A percentile compares a stretch with the other conserved stretches of the same genome.
phyloP scores from a whole-genome alignment of 2,329 filamentous ascomycete species.

The Paecilomyces variotii region DNA sequence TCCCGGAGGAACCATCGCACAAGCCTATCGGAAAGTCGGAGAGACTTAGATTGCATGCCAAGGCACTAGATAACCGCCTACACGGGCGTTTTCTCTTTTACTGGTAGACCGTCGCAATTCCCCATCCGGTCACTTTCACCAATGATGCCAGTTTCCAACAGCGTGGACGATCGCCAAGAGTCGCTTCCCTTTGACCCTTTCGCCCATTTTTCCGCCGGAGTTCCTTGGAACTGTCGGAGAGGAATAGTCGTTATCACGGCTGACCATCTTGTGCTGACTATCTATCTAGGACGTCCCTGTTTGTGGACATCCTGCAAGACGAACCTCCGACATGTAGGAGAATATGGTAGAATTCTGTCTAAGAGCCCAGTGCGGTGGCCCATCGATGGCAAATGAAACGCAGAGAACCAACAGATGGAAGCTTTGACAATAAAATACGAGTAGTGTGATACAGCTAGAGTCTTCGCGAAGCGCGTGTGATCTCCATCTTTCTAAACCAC shows the following conservation, averaged over 20 bases:
- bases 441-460: background rate
- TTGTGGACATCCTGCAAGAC: background rate
- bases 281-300: background rate
- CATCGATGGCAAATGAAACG: background rate
- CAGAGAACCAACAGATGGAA: background rate
- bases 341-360: background rate
- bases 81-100: background rate
- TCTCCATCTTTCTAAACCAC: background rate
- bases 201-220: background rate
- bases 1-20: background rate
- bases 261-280: background rate
- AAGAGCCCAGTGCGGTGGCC: background rate
- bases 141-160: background rate
- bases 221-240: background rate
- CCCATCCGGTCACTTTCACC: background rate
- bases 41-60: background rate
- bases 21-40: background rate
- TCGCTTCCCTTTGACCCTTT: background rate
- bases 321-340: background rate
- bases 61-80: background rate
- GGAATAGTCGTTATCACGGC: background rate
- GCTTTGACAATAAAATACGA: background rate
- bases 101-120: background rate
- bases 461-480: background rate
- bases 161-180: background rate